These are phyloP conservation scores for Bipolaris zeicola DNA, from an alignment of 2,329 filamentous ascomycete genomes.

Conservation along the genomic window DNA sequence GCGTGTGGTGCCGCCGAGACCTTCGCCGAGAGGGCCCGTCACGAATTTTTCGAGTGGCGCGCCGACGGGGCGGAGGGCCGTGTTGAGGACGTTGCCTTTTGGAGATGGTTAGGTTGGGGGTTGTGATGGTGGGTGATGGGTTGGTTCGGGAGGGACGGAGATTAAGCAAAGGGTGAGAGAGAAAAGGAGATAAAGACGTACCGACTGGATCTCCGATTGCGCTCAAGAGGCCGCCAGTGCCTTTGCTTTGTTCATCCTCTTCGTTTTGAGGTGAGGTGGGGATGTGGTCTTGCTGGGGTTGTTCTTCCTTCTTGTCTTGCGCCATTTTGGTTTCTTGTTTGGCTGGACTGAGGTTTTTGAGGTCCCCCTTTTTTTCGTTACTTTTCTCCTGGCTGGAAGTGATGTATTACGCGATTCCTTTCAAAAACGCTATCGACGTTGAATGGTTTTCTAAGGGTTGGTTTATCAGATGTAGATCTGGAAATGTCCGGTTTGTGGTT, in stretches of 20 bases:
- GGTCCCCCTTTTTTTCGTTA: background rate
- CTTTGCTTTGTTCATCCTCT: slow-evolving; percentile 28
- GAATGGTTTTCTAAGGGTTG: background rate
- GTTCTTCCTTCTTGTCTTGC: slow-evolving; percentile 15
- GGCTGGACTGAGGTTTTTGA: background rate
- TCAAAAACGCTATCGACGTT: no score
- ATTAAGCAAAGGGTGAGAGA: background rate
- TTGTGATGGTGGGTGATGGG: background rate
- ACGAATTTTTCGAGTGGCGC: slow-evolving; percentile 44
- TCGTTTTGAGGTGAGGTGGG: slow-evolving; percentile 24
- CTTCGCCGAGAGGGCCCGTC: slow-evolving; percentile 46
- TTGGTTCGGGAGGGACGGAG: background rate
- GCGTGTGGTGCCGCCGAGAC: slow-evolving; percentile 45
- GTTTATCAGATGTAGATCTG: background rate
- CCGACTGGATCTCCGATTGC: slow-evolving; percentile 41
- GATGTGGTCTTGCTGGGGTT: slow-evolving; percentile 36
- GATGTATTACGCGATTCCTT: background rate
- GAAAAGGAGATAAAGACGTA: slow-evolving; percentile 12
- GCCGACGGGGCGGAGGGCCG: slow-evolving; percentile 48
- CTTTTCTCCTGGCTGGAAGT: background rate
- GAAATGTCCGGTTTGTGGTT: background rate
- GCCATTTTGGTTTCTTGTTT: slow-evolving; percentile 13
- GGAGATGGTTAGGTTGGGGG: background rate
- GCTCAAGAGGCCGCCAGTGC: slow-evolving; percentile 37
- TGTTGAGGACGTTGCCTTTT: slow-evolving; percentile 46